These are phyloP conservation scores for Dalbergia cochinchinensis DNA, from an alignment of 306 rosid species.

Conservation along the genomic window DNA sequence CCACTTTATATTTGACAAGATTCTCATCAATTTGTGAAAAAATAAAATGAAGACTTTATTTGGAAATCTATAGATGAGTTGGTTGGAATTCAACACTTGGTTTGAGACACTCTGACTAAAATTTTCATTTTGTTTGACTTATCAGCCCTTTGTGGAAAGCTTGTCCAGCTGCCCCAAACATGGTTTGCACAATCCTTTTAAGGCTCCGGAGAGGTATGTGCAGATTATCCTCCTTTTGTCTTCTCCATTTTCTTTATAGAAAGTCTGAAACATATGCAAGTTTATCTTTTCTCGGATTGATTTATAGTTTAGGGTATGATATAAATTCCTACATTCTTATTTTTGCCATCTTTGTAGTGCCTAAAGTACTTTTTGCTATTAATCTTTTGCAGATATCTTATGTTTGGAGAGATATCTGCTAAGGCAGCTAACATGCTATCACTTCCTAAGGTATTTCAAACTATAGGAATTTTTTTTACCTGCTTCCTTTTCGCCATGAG, in stretches of 20 bases:
- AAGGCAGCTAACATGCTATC: slow-evolving; percentile 95
- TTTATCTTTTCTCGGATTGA: neutral
- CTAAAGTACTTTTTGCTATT: slow-evolving; percentile 32
- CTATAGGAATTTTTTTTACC: neutral
- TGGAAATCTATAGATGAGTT: slow-evolving; percentile 33
- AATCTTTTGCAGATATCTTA: slow-evolving; percentile 73
- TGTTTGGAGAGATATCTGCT: slow-evolving; percentile 82
- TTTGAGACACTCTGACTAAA: slow-evolving; percentile 34
- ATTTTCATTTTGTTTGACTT: slow-evolving; percentile 42
- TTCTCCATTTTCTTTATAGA: slow-evolving; percentile 3
- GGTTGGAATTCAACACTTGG: slow-evolving; percentile 27
- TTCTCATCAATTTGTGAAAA: slow-evolving; percentile 37
- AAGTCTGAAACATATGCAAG: neutral
- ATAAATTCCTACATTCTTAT: slow-evolving; percentile 19
- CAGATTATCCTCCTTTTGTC: slow-evolving; percentile 30
- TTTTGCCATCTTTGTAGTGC: slow-evolving; percentile 15
- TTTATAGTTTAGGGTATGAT: slow-evolving; percentile 9
- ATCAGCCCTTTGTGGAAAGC: slow-evolving; percentile 89
- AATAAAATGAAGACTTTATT: slow-evolving; percentile 16
- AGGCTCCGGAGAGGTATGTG: slow-evolving; percentile 91
- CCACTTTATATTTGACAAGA: slow-evolving; percentile 4
- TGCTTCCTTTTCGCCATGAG: too few species aligned
- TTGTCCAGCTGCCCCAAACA: slow-evolving; percentile 92
- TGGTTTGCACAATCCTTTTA: slow-evolving; percentile 95
- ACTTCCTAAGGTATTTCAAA: slow-evolving; percentile 72